Conservation (phyloP, 2,329 filamentous ascomycete genomes). For the Diaporthe humulicola region DNA sequence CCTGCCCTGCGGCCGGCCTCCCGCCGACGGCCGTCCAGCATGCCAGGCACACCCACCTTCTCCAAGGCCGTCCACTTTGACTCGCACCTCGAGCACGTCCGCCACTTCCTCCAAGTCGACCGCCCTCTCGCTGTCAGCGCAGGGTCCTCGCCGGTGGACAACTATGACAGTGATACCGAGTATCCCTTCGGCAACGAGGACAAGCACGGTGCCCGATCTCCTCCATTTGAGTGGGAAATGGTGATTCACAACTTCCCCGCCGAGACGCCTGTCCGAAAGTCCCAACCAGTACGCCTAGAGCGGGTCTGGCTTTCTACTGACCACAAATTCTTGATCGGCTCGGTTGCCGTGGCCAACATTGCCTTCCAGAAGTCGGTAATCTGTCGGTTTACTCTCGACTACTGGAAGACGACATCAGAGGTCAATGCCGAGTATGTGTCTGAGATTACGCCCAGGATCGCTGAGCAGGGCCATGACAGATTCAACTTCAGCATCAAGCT, state of each 20-base stretch:
- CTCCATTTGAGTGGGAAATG: conserved; percentile 88
- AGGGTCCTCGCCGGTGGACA: conserved; percentile 90
- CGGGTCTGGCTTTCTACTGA: conserved; percentile 88
- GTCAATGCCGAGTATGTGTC: conserved; percentile 89
- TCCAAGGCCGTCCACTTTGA: conserved; percentile 99
- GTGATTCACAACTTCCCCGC: conserved; percentile 85
- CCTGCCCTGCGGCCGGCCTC: conserved; percentile 87
- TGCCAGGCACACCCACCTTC: conserved; percentile 97
- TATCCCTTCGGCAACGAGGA: conserved; percentile 82
- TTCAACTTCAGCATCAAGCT: conserved; percentile 97
- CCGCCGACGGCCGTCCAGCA: conserved; percentile 89
- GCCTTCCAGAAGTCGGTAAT: conserved; percentile 90
- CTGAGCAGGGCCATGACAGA: conserved; percentile 78
- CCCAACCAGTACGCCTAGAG: conserved; percentile 83
- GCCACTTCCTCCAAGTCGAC: conserved; percentile 95
- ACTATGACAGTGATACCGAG: conserved; percentile 87
- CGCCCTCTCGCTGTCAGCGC: conserved; percentile 96
- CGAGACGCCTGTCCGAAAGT: conserved; percentile 72
- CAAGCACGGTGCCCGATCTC: conserved; percentile 53
- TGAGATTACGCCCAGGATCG: conserved; percentile 78
- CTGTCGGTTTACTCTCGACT: conserved; percentile 96
- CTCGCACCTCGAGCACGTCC: conserved; percentile 93
- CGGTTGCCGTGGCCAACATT: conserved; percentile 87
- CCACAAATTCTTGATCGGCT: conserved; percentile 87
- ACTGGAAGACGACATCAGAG: conserved; percentile 99